Evolutionary conservation across 2,329 filamentous ascomycete genomes (phyloP).

Genomic region (Fusarium sp.): DNA sequence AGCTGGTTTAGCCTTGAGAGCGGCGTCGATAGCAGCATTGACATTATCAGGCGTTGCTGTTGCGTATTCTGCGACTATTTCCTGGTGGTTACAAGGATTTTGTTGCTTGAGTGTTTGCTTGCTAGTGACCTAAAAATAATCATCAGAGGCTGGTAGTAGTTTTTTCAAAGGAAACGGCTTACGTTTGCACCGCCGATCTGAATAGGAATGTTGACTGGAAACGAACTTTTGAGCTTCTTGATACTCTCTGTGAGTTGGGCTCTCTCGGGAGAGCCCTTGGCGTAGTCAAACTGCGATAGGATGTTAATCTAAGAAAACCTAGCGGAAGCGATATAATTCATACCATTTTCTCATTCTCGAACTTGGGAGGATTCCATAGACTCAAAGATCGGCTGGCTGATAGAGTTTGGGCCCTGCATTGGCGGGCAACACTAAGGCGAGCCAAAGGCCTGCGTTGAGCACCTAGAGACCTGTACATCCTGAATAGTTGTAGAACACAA

Average conservation of each 20-base stretch:
- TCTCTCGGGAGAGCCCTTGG: slow-evolving; percentile 40
- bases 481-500: neutral
- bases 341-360: slow-evolving; percentile 46
- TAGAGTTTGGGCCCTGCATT: neutral
- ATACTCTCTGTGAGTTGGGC: slow-evolving; percentile 35
- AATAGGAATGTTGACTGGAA: slow-evolving; percentile 37
- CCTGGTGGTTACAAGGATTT: slow-evolving; percentile 36
- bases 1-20: slow-evolving; percentile 32
- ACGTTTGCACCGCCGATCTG: slow-evolving; percentile 25
- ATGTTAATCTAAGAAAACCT: neutral
- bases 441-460: slow-evolving; percentile 17
- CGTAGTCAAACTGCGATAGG: slow-evolving; percentile 32
- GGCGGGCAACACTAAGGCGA: slow-evolving; percentile 11
- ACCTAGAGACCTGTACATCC: slow-evolving; percentile 34
- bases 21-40: slow-evolving; percentile 40
- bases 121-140: slow-evolving; percentile 10
- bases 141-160: neutral
- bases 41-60: slow-evolving; percentile 39
- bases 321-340: rapidly evolving
- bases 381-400: slow-evolving; percentile 18
- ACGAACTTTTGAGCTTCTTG: slow-evolving; percentile 33
- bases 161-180: rapidly evolving
- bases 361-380: slow-evolving; percentile 40
- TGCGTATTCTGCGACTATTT: slow-evolving; percentile 38
- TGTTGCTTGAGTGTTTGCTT: slow-evolving; percentile 29